These are phyloP conservation scores for Amanita inopinata DNA, from an alignment of 768 basidiomycete genomes.

Conservation along the genomic window DNA sequence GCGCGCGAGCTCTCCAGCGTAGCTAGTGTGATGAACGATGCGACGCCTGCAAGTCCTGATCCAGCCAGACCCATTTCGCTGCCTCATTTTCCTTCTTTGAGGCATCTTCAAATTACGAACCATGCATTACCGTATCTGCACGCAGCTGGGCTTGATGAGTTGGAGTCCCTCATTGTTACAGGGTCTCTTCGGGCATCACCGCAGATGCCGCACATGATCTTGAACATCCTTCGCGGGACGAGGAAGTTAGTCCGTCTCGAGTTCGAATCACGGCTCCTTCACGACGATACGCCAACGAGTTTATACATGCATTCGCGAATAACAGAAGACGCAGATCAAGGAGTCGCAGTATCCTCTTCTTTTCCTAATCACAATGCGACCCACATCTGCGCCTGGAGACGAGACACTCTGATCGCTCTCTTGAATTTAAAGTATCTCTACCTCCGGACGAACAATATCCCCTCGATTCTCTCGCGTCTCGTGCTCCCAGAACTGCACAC, in stretches of 20 bases:
- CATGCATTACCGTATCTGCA: constrained; percentile 16
- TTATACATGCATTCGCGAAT: not conserved
- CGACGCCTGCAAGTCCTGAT: not conserved
- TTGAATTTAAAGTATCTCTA: constrained; percentile 19
- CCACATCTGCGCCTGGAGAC: not conserved
- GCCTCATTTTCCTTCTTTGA: constrained; percentile 7
- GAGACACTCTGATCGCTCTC: constrained; percentile 13
- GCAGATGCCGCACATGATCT: constrained; percentile 13
- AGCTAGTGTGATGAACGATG: not conserved
- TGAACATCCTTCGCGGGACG: constrained; percentile 13
- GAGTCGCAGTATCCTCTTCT: too few species aligned
- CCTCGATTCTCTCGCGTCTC: constrained; percentile 20
- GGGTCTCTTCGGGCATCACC: constrained; percentile 19
- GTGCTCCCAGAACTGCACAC: constrained; percentile 21
- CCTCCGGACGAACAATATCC: constrained; percentile 26
- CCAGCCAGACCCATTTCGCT: not conserved
- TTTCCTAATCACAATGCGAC: too few species aligned
- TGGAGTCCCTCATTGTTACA: constrained; percentile 15
- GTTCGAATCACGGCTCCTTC: constrained; percentile 17
- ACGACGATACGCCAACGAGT: not conserved
- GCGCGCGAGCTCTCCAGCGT: not conserved
- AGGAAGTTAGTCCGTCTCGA: constrained; percentile 13
- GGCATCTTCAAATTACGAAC: constrained; percentile 16
- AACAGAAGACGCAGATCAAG: too few species aligned
- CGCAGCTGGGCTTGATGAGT: constrained; percentile 11